Base-by-base conservation (phyloP, 2,329 filamentous ascomycete genomes). In the Penicillium corylophilum region DNA sequence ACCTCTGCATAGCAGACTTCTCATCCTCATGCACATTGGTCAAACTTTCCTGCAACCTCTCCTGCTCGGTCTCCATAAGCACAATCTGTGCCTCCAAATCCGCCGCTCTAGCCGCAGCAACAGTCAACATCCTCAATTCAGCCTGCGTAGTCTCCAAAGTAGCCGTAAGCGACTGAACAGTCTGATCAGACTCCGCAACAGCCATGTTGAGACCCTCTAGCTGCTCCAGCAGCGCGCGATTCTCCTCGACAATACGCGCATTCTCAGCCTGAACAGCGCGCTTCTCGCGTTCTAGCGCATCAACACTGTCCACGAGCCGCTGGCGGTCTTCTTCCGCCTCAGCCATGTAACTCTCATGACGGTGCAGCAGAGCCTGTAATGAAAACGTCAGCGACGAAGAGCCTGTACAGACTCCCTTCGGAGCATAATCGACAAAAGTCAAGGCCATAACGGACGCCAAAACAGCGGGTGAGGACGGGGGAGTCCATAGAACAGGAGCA, bases 271-370 rank as follows among this genome's bases (percentile, higher is more conserved):
- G 89, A 55, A 95, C 82, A 54, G 83, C 77, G 64, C 77, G 79
- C 74, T 95, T 96, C 61, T 86, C 80, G 45, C 71, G 71, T 74
- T 95, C 90, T 46, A 99, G 79, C 57, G 80, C 80, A 62, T 88
- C 86, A 68, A 96, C 91, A 55, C 83, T 88, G 42, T 77, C 73
- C 40, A 83, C 81, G 74, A 96, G 84, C 55, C 86, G 83, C 55
- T 80, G 77, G 54, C 92, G 88, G 70, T 96, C 91, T 62, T 85
- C 84, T 77, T 96, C 91, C 53, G 92, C 90, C 71, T 96, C 90
- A 62, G 87, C 87, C 81, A 96, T 93, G 74, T 95, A 96, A 53
- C 89, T 85, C 78, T 97, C 92, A 82, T 99, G 92, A 64, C 93
- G 88, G 59, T 88, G 85, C 38, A 99, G 84, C 50, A 99, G 81